phyloP scores from a whole-genome alignment of 164 flowering plant genomes.

The Vitis rotundifolia region DNA sequence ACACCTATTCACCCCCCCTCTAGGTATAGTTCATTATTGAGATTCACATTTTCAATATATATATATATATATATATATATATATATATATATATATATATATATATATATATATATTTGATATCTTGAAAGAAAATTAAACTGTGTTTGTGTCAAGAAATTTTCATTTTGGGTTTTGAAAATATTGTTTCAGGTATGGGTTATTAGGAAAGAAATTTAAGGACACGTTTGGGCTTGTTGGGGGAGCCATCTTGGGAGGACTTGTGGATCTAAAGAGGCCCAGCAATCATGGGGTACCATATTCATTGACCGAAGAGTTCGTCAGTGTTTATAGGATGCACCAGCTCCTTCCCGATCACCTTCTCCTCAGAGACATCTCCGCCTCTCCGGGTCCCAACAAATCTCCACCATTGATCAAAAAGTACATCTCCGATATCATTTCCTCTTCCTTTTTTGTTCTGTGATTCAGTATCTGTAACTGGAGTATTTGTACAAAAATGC shows the following conservation, averaged over 20 bases:
- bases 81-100: too few relatives aligned
- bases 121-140: too few relatives aligned
- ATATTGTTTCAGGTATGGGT: conserved; percentile 41
- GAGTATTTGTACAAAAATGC: background rate
- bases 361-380: conserved; percentile 30
- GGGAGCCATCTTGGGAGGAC: conserved; percentile 36
- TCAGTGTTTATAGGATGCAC: conserved; percentile 70
- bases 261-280: conserved; percentile 47
- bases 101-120: too few relatives aligned
- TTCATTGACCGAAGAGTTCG: conserved; percentile 69
- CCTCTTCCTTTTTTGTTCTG: background rate
- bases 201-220: conserved; percentile 51
- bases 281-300: conserved; percentile 60
- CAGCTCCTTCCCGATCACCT: conserved; percentile 58
- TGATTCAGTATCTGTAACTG: too few relatives aligned
- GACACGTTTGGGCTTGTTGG: conserved; percentile 35
- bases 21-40: too few relatives aligned
- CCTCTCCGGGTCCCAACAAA: conserved; percentile 10
- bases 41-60: too few relatives aligned
- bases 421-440: conserved; percentile 15
- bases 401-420: conserved; percentile 30
- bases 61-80: too few relatives aligned
- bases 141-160: too few relatives aligned
- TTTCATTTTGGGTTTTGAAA: background rate
- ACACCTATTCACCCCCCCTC: too few relatives aligned